Conservation (phyloP, 1,139 yeast genomes). For the Suhomyces maxii region DNA sequence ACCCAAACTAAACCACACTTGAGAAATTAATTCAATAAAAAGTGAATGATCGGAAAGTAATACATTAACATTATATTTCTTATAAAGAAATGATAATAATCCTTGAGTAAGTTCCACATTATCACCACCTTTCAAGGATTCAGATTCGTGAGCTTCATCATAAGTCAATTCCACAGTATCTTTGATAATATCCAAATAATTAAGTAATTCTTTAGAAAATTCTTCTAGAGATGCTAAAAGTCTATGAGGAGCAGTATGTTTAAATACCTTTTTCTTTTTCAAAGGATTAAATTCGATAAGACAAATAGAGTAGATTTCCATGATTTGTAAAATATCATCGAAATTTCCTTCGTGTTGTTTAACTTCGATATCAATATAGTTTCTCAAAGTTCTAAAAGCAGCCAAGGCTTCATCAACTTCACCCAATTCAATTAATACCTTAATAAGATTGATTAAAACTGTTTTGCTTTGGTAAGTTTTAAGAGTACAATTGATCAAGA, state of each 20-base stretch:
- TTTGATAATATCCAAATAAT: constrained; percentile 27
- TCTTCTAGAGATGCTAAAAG: constrained; percentile 22
- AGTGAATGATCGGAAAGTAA: constrained; percentile 31
- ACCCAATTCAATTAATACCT: constrained; percentile 33
- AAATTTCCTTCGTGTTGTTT: constrained; percentile 35
- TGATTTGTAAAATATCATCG: constrained; percentile 36
- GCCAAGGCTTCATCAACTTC: constrained; percentile 49
- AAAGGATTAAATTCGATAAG: constrained; percentile 40
- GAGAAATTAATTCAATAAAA: constrained; percentile 34
- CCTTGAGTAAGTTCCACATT: constrained; percentile 2
- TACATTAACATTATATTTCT: constrained; percentile 37
- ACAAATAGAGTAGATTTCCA: constrained; percentile 39
- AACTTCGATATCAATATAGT: constrained; percentile 36
- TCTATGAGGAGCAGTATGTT: constrained; percentile 24
- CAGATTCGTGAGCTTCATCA: constrained; percentile 8
- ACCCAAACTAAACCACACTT: constrained; percentile 44
- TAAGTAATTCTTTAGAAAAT: constrained; percentile 21
- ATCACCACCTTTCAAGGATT: constrained; percentile 5
- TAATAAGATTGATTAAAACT: constrained; percentile 35
- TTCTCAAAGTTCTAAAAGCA: constrained; percentile 40
- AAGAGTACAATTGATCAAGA: constrained; percentile 31
- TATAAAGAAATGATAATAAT: constrained; percentile 37
- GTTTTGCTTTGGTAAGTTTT: constrained; percentile 42
- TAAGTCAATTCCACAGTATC: constrained; percentile 30
- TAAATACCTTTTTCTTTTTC: constrained; percentile 29